These are phyloP conservation scores for Talaromyces atroroseus DNA, from an alignment of 2,329 filamentous ascomycete species.

Conservation along the genomic window DNA sequence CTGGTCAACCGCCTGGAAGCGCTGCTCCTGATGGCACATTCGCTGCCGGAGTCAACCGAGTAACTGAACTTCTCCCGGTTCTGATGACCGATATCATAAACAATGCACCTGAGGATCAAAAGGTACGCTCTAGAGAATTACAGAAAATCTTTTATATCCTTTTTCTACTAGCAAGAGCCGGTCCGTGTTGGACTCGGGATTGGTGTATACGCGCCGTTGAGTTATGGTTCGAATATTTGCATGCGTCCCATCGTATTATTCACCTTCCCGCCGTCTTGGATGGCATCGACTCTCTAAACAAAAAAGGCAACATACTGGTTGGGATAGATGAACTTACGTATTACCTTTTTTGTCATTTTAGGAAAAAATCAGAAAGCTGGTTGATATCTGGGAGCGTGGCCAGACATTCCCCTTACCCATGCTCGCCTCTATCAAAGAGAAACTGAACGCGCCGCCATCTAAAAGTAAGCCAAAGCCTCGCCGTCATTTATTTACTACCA, in stretches of 20 bases:
- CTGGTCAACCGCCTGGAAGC: slow-evolving; percentile 74
- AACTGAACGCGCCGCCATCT: slow-evolving; percentile 57
- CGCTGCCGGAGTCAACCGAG: slow-evolving; percentile 90
- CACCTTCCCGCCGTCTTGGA: slow-evolving; percentile 20
- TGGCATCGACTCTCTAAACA: not conserved
- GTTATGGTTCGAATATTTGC: slow-evolving; percentile 21
- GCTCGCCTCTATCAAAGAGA: slow-evolving; percentile 78
- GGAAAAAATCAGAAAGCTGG: slow-evolving; percentile 91
- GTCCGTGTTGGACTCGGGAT: slow-evolving; percentile 5
- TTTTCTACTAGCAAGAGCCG: slow-evolving; percentile 3
- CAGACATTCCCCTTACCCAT: slow-evolving; percentile 79
- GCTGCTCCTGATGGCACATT: slow-evolving; percentile 85
- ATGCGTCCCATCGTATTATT: slow-evolving; percentile 13
- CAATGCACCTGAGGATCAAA: slow-evolving; percentile 86
- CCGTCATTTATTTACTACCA: not conserved
- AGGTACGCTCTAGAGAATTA: slow-evolving; percentile 64
- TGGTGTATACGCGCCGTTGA: slow-evolving; percentile 13
- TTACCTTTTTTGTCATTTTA: slow-evolving; percentile 49
- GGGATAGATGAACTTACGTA: slow-evolving; percentile 47
- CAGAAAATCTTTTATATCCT: slow-evolving; percentile 15
- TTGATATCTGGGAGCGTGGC: slow-evolving; percentile 97
- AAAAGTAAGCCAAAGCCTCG: slow-evolving; percentile 56
- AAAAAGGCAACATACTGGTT: not conserved
- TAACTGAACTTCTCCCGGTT: slow-evolving; percentile 87
- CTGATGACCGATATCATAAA: slow-evolving; percentile 94